Evolutionary conservation across 78 protist species (phyloP).

Genomic region (Diacronema lutheri): DNA sequence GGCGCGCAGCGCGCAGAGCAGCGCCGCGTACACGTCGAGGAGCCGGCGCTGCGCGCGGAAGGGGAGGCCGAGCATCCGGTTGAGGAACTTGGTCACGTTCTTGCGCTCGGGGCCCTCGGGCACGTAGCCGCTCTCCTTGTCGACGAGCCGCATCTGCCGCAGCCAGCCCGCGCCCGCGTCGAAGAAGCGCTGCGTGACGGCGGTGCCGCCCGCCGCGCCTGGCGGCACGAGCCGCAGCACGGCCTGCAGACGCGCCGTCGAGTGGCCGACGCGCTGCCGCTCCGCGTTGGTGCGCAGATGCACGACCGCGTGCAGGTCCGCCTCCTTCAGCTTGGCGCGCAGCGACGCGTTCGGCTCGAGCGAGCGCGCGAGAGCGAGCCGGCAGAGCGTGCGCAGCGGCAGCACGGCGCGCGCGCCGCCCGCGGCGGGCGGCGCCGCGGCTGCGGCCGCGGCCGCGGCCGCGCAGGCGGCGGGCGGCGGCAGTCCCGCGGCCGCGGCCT

Average conservation of each 20-base stretch:
- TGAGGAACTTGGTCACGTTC: neutral
- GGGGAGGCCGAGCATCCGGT: slow-evolving; percentile 1
- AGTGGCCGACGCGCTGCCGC: neutral
- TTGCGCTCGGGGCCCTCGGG: neutral
- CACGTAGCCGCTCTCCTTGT: neutral
- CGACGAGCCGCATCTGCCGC: neutral
- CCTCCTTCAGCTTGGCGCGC: no score
- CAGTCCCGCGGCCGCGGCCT: neutral
- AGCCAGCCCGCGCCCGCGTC: neutral
- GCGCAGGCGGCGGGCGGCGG: neutral
- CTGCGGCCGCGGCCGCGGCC: neutral
- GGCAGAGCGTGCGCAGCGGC: neutral
- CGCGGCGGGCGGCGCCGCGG: neutral
- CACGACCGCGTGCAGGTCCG: no score
- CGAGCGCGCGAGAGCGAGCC: no score
- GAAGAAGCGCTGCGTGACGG: neutral
- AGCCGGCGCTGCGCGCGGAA: neutral
- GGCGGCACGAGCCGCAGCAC: neutral
- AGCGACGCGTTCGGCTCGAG: no score
- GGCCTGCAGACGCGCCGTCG: neutral
- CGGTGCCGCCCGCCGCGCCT: neutral
- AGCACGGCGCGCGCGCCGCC: neutral
- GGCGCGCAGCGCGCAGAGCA: neutral
- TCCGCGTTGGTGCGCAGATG: no score
- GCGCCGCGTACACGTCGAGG: neutral